Evolutionary conservation across 495 filamentous ascomycete species (phyloP), one percentile per base, ranked within the genome.

Genomic region (Trichoderma erinaceum): DNA sequence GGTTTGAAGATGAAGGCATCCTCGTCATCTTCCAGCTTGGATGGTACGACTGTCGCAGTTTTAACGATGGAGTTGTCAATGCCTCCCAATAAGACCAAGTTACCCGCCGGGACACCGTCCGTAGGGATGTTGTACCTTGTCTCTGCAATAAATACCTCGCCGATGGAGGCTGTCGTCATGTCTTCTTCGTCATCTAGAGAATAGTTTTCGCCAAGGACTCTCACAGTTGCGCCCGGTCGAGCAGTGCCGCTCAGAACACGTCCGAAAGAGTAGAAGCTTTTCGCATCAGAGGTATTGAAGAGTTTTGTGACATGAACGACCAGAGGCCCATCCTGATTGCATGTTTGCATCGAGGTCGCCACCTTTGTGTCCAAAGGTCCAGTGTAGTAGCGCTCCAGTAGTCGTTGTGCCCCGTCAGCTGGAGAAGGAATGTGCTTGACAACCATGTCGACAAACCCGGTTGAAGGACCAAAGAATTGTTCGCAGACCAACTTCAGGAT

Each of bases 11-110:
- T 93, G 74, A 95, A 92, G 2, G 92, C 91, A 66, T 96, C 95
- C 76, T 97, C 93, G 58, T 94, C 84, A 68, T 96, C 88, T 29
- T 91, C 87, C 41, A 97, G 82, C 70, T 87, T 89, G 48, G 85
- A 86, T 21, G 92, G 87, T n/a, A 99, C 88, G 64, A 99, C 79
- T 1, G 95, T 98, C n/a, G 95, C 95, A 27, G 91, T 93, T 76
- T 98, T 99, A 76, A 98, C 92, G 73, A 99, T 98, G 10, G 96
- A 98, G 77, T 97, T 97, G 80, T 98, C 93, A 56, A 99, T 88
- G 1, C 95, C 95, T 50, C 90, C 87, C 4, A 99, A 81, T 25
- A 99, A 82, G 21, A 96, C 93, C 86, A 90, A 91, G 75, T 95
- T 97, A n/a, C 95, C 95, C 8, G 95, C 96, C 0, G 96, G 95